Conservation (phyloP, 1,284 basidiomycete genomes). For the Stygiomarasmius scandens region DNA sequence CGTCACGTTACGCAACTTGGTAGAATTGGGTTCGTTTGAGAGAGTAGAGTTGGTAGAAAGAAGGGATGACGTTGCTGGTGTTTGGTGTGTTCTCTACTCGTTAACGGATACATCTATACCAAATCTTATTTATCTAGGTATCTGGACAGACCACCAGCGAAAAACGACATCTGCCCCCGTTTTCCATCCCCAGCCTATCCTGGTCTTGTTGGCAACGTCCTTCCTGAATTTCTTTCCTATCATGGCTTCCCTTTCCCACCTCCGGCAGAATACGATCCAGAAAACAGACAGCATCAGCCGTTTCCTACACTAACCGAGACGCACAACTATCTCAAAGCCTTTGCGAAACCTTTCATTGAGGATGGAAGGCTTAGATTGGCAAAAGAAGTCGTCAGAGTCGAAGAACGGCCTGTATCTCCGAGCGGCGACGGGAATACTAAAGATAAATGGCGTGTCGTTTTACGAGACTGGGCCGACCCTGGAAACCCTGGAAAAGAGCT, state of each 20-base stretch:
- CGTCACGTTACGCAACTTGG: slow-evolving; percentile 44
- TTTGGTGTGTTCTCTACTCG: slow-evolving; percentile 38
- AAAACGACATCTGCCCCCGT: too few species aligned
- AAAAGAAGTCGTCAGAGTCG: slow-evolving; percentile 40
- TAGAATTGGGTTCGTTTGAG: slow-evolving; percentile 33
- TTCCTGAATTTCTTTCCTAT: slow-evolving; percentile 48
- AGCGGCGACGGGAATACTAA: neutral
- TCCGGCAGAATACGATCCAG: slow-evolving; percentile 21
- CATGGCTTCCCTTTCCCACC: slow-evolving; percentile 38
- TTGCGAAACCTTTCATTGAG: slow-evolving; percentile 37
- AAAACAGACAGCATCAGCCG: slow-evolving; percentile 32
- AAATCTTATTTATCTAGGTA: too few species aligned
- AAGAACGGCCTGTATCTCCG: slow-evolving; percentile 29
- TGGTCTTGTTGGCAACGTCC: slow-evolving; percentile 48
- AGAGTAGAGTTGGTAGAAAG: slow-evolving; percentile 46
- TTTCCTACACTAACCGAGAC: slow-evolving; percentile 48
- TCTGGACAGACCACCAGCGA: too few species aligned
- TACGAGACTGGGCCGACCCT: slow-evolving; percentile 37
- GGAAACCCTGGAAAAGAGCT: slow-evolving; percentile 20
- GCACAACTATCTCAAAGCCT: slow-evolving; percentile 39
- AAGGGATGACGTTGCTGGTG: slow-evolving; percentile 46
- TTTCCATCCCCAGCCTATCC: slow-evolving; percentile 51
- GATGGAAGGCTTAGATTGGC: slow-evolving; percentile 38
- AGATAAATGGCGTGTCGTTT: slow-evolving; percentile 42
- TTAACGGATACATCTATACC: too few species aligned